phyloP scores from a whole-genome alignment of 1,284 basidiomycete species.

The Moniliophthora roreri region DNA sequence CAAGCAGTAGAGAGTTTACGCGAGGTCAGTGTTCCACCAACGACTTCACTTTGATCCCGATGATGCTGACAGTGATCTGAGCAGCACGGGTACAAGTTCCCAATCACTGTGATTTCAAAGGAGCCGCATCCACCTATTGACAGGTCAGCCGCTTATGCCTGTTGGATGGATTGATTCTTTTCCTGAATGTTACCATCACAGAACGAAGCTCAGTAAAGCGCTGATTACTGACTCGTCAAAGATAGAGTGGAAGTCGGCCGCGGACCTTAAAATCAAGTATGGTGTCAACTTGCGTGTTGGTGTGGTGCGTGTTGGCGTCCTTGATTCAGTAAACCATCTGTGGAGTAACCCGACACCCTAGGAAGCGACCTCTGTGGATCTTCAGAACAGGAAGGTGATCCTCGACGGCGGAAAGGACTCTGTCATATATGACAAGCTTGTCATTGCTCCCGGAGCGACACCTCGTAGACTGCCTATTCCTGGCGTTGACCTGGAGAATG shows the following conservation, averaged over 20 bases:
- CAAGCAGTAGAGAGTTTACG: constrained; percentile 83
- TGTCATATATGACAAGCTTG: constrained; percentile 70
- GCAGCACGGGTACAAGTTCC: constrained; percentile 76
- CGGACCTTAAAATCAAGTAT: constrained; percentile 81
- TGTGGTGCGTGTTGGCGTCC: constrained; percentile 39
- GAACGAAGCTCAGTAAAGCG: constrained; percentile 80
- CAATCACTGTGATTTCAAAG: constrained; percentile 79
- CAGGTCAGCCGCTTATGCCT: constrained; percentile 43
- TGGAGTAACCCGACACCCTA: constrained; percentile 22
- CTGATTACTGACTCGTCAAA: constrained; percentile 79
- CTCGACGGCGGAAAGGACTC: constrained; percentile 57
- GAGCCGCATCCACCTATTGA: constrained; percentile 88
- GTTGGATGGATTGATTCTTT: constrained; percentile 5
- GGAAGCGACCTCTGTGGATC: constrained; percentile 70
- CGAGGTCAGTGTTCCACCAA: constrained; percentile 50
- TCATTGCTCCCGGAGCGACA: constrained; percentile 71
- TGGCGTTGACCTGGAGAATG: constrained; percentile 76
- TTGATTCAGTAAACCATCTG: constrained; percentile 23
- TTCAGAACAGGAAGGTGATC: constrained; percentile 58
- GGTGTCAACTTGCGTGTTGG: constrained; percentile 74
- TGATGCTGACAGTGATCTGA: background rate
- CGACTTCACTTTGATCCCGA: background rate
- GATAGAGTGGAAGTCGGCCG: constrained; percentile 71
- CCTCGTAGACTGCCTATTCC: constrained; percentile 78
- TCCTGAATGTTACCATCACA: constrained; percentile 49